Base-by-base conservation (phyloP, 768 basidiomycete genomes). In the Boletus tylopilopsis region DNA sequence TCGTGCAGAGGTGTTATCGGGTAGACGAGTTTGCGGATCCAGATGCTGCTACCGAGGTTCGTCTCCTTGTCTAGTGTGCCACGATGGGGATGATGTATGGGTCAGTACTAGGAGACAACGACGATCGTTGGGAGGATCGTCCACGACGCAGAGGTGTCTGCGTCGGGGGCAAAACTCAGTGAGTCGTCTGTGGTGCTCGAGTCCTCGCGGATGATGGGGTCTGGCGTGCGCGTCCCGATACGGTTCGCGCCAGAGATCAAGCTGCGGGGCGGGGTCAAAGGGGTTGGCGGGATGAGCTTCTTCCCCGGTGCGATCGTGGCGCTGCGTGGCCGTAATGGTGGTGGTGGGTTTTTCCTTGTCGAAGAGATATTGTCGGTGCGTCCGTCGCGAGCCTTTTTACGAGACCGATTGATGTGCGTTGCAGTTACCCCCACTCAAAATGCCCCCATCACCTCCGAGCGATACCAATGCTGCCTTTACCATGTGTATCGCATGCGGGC, bases 231-330 rank as follows among this genome's bases (percentile, higher is more conserved):
- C 22, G 75, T 94, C 2, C 76, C 85, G 0, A 68, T 99, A 34
- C 79, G 82, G 19, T 87, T 98, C 47, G 77, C 86, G 27, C 71
- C 79, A 5, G 70, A 73, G 19, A 71, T 89, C 45, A 82, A 81
- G 57, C 75, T 95, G 2, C 77, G 85, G 33, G 84, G 84, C 16
- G 77, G 79, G 1, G 61, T 73, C 13, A 76, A 76, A 47, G 89
- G 87, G 11, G 72, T 80, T 10, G 79, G 78, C 15, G 82, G 83
- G 0, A 68, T 85, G 10, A 85, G 89, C 1, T 63, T 98, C 35
- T 98, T 94, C 62, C 92, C 94, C 5, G 96, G 96, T 4, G 84
- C 84, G 24, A 81, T 98, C 44, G 86, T 86, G 2, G 93, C 87
- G 0, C 62, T 97, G 27, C 89, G 82, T 53, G 96, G 96, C 0